These are phyloP conservation scores for Corinectria fuckeliana DNA, from an alignment of 2,329 filamentous ascomycete species.

Conservation along the genomic window DNA sequence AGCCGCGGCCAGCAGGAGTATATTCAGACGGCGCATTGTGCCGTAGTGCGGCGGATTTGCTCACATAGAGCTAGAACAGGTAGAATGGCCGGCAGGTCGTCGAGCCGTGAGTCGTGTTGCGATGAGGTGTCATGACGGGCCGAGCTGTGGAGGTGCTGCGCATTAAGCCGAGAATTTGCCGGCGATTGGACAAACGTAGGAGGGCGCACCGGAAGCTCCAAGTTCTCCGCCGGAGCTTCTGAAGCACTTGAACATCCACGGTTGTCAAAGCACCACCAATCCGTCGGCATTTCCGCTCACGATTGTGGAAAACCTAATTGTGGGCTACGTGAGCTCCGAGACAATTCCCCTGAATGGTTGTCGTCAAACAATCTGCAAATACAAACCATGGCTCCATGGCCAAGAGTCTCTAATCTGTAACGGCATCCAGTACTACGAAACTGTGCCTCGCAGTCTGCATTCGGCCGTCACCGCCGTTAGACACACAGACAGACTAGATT, in stretches of 20 bases:
- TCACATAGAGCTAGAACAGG: conserved; percentile 40
- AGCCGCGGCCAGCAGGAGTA: conserved; percentile 52
- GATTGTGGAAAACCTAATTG: background rate
- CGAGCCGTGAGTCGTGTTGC: conserved; percentile 24
- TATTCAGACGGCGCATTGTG: conserved; percentile 58
- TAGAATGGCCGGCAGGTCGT: conserved; percentile 16
- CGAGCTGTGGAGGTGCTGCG: conserved; percentile 28
- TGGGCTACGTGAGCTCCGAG: background rate
- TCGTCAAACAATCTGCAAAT: background rate
- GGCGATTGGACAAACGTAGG: conserved; percentile 23
- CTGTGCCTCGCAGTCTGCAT: background rate
- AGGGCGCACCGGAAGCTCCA: background rate
- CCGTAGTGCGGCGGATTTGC: conserved; percentile 29
- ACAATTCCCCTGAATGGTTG: too few relatives aligned
- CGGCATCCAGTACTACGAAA: background rate
- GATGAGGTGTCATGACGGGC: conserved; percentile 43
- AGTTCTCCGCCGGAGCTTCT: conserved; percentile 9
- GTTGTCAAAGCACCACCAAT: background rate
- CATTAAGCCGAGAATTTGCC: conserved; percentile 32
- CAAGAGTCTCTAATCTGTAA: background rate
- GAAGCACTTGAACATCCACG: background rate
- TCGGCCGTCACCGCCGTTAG: background rate
- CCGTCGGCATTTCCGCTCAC: background rate
- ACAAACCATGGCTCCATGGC: background rate
- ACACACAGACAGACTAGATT: conserved; percentile 5